Base-by-base conservation (phyloP, 2,329 filamentous ascomycete species). In the Epichloe baconii region DNA sequence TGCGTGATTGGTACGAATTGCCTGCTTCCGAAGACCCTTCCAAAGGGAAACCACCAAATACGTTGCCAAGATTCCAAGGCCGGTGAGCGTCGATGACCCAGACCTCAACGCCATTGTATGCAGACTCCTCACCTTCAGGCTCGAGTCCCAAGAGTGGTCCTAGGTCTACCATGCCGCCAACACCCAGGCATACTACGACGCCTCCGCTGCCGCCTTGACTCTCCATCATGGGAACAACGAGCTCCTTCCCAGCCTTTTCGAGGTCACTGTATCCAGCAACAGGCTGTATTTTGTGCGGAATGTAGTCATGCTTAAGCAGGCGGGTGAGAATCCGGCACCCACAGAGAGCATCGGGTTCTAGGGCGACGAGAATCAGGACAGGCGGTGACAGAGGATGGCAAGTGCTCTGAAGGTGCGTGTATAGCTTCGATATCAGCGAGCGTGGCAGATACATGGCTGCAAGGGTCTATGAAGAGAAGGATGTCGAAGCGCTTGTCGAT, bases 281-380 rank as follows among this genome's bases (percentile, higher is more conserved):
- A 1, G 93, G 93, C 62, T 96, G 88, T 62, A 97, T 95, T 70
- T 96, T 97, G 72, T 97, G 91, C 14, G 86, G 87, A 59, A 98
- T 95, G 65, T 95, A 97, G 73, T 98, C 93, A 75, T 91, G 86
- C 70, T 95, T 96, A 54, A 98, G 76, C n/a, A 98, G 77, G 48
- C 85, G 79, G 3, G 91, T 95, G 46, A 98, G 80, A 54, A 98
- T 96, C 55, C 90, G 88, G 66, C 89, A 95, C 55, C 90, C 93
- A 69, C 91, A 97, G 55, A 98, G 81, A 56, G 93, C 87, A 71
- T 98, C 93, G 51, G 93, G 89, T 64, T 96, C 91, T 64, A 97
- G 86, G 37, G 91, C 87, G 57, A 90, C 90, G 52, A 98, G 85
- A 56, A 98, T 81, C 26, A 97, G 78, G 50, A 97, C 88, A 0